phyloP scores from a whole-genome alignment of 768 basidiomycete species.

The Pleurotus tuber-regium region DNA sequence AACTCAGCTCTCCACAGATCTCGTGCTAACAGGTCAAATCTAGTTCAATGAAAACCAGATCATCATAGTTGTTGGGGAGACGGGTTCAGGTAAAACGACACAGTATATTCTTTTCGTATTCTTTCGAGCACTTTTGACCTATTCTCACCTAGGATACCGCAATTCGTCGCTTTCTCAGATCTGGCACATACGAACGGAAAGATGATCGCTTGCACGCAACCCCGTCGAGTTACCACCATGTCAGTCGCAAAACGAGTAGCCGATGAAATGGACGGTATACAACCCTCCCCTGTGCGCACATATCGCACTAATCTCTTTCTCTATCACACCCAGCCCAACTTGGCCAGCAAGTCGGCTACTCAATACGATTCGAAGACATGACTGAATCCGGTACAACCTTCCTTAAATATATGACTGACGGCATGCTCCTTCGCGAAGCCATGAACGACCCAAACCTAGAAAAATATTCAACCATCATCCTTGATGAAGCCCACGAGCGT shows the following conservation, averaged over 20 bases:
- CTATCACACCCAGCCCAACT: constrained; percentile 60
- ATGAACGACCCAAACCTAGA: constrained; percentile 93
- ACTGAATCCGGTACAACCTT: constrained; percentile 86
- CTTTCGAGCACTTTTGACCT: constrained; percentile 12
- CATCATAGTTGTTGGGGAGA: constrained; percentile 89
- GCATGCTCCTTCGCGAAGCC: constrained; percentile 97
- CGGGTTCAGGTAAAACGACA: constrained; percentile 93
- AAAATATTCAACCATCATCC: constrained; percentile 94
- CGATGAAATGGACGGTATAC: constrained; percentile 96
- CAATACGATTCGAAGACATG: constrained; percentile 97
- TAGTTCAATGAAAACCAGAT: constrained; percentile 82
- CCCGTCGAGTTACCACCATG: constrained; percentile 94
- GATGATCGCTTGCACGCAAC: constrained; percentile 94
- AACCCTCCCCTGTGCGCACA: too few relatives aligned
- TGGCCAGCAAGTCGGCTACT: constrained; percentile 38
- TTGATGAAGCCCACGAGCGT: constrained; percentile 97
- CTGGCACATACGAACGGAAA: constrained; percentile 87
- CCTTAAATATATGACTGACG: constrained; percentile 98
- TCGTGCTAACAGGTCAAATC: constrained; percentile 19
- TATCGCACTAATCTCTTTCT: not conserved
- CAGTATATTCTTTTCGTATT: constrained; percentile 53
- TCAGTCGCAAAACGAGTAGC: constrained; percentile 97
- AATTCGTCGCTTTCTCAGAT: constrained; percentile 93
- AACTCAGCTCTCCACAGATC: constrained; percentile 12
- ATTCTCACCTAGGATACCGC: constrained; percentile 70